These are phyloP conservation scores for Fusarium longipes DNA, from an alignment of 2,329 filamentous ascomycete genomes.

Conservation along the genomic window DNA sequence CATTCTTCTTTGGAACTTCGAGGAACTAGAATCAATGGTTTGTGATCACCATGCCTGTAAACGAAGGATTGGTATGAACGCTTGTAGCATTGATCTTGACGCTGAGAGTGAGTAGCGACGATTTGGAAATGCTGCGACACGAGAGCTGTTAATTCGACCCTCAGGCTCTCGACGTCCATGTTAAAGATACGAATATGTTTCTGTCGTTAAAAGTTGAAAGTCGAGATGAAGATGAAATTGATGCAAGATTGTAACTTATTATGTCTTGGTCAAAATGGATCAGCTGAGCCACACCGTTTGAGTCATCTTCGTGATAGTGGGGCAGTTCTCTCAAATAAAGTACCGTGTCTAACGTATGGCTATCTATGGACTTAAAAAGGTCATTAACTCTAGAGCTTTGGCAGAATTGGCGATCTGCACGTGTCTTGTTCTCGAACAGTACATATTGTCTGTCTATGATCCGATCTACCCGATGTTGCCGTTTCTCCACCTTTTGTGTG, in stretches of 20 bases:
- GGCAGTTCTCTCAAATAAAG: no score
- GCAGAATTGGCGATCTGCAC: no score
- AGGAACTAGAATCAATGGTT: not conserved
- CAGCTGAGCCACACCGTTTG: not conserved
- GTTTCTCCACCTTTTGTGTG: not conserved
- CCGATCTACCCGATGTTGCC: conserved; percentile 7
- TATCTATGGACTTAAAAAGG: no score
- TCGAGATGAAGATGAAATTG: no score
- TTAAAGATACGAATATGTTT: accelerated
- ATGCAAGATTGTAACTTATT: accelerated
- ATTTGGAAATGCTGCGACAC: conserved; percentile 6
- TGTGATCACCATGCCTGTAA: accelerated
- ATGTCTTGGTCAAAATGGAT: not conserved
- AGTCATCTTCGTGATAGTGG: not conserved
- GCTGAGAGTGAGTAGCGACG: not conserved
- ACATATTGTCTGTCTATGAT: no score
- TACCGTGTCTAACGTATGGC: not conserved
- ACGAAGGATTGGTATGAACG: not conserved
- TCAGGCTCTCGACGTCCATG: accelerated
- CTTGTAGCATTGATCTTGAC: conserved; percentile 27
- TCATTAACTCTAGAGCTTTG: no score
- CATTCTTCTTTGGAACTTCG: not conserved
- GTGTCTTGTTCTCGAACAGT: no score
- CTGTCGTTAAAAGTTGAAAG: accelerated
- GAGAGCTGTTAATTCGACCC: not conserved